Percentiles rank a stretch among this genome's conserved stretches.
Evolutionary conservation across 345 rosid species (phyloP).

Genomic region (Acer negundo): DNA sequence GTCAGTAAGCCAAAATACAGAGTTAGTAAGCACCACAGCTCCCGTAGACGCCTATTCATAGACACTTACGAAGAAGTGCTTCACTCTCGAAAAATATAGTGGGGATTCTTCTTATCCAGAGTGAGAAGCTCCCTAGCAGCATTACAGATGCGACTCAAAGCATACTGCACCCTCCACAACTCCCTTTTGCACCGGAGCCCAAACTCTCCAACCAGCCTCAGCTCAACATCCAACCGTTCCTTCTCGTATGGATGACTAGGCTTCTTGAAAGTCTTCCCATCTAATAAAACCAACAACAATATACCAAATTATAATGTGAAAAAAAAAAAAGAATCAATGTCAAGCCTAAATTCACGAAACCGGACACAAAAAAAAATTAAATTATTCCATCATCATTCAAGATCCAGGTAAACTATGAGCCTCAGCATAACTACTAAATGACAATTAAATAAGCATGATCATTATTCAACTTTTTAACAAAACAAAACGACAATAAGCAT

Average conservation of each 20-base stretch:
- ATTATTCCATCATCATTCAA: neutral
- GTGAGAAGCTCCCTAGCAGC: constrained; percentile 60
- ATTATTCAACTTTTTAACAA: neutral
- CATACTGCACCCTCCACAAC: constrained; percentile 61
- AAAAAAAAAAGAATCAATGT: neutral
- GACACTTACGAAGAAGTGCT: constrained; percentile 45
- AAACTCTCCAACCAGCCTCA: constrained; percentile 53
- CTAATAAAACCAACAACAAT: constrained; percentile 18
- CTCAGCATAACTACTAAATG: neutral
- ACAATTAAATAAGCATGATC: too few species aligned
- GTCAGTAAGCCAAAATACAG: too few species aligned
- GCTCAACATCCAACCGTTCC: constrained; percentile 57
- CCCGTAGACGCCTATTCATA: constrained; percentile 52
- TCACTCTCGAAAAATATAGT: constrained; percentile 51
- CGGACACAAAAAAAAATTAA: neutral
- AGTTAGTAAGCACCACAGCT: constrained; percentile 82
- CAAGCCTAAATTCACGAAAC: neutral
- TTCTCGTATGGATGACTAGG: constrained; percentile 58
- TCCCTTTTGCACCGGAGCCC: constrained; percentile 61
- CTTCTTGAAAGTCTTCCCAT: constrained; percentile 64
- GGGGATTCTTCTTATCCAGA: constrained; percentile 56
- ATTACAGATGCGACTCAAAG: constrained; percentile 50
- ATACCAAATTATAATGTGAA: neutral
- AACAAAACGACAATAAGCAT: neutral
- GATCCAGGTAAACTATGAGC: neutral